Base-by-base conservation (phyloP, 1,139 yeast genomes). In the Kodamaea alishanica region DNA sequence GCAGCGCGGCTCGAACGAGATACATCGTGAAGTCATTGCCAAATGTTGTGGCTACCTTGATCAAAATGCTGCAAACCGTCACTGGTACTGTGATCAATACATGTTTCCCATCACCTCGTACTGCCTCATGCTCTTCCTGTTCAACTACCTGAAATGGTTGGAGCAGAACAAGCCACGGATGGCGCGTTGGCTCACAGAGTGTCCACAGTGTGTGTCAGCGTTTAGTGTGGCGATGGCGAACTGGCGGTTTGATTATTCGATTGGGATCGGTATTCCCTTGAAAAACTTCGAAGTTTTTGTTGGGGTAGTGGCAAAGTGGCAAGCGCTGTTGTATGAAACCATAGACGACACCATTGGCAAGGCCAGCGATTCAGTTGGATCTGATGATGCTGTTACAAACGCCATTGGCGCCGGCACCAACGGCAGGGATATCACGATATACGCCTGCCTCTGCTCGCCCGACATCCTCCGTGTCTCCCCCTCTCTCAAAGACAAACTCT, bases 91-190 rank as follows among this genome's bases (percentile, higher is more conserved):
- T 58, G 76, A 79, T 53, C 62, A 63, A 8, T 55, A 58, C 28
- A 62, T 75, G 51, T 65, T 60, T 36, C 73, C 76, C 5, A 65
- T 78, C 22, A 65, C 81, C 8, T 64, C 73, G 22, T 81, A 81
- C 53, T 60, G 73, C 6, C 56, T 83, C 40, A 75, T 83, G 12
- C 63, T 81, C 40, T 81, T 81, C 52, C 79, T 86, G 7, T 79
- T 81, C 49, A 73, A 74, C 24, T 71, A 69, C 30, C 69, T 68
- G 36, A 65, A 65, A 8, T 67, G 73, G 24, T 58, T 73, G 9
- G 54, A 53, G 22, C 67, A 73, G 64, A 62, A 75, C 40, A 72
- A 73, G 44, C 61, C 65, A 3, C 51, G 56, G 6, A 63, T 77
- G 40, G 60, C 64, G 4, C 52, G 55, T 1, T 60, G 71, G 31